phyloP scores from a whole-genome alignment of 1,139 yeast genomes.

The Suhomyces anneliseae region DNA sequence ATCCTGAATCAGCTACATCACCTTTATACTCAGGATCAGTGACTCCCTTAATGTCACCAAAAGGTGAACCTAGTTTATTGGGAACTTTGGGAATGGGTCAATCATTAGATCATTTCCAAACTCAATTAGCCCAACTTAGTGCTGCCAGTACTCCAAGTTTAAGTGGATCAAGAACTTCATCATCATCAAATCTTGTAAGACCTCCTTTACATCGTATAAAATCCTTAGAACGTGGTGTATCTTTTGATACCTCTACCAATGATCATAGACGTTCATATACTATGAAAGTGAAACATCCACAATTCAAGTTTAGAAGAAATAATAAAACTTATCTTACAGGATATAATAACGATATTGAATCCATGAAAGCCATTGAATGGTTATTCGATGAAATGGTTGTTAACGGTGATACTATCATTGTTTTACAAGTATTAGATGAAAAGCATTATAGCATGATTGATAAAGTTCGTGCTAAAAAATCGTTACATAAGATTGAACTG shows the following conservation, averaged over 20 bases:
- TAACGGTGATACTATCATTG: slow-evolving; percentile 65
- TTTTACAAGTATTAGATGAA: slow-evolving; percentile 58
- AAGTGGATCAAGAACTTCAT: slow-evolving; percentile 3
- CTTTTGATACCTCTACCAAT: slow-evolving; percentile 51
- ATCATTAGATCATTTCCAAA: slow-evolving; percentile 12
- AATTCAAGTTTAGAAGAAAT: slow-evolving; percentile 53
- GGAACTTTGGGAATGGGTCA: slow-evolving; percentile 5
- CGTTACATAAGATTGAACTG: slow-evolving; percentile 41
- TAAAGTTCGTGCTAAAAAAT: slow-evolving; percentile 31
- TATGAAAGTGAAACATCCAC: slow-evolving; percentile 55
- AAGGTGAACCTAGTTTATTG: slow-evolving; percentile 15
- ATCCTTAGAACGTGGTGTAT: slow-evolving; percentile 38
- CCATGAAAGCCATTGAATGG: slow-evolving; percentile 65
- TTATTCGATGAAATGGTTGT: slow-evolving; percentile 60
- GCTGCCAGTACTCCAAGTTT: slow-evolving; percentile 2
- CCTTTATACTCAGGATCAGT: slow-evolving; percentile 21
- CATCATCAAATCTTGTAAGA: slow-evolving; percentile 2
- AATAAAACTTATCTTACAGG: slow-evolving; percentile 67
- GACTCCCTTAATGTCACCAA: slow-evolving; percentile 19
- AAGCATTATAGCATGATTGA: slow-evolving; percentile 31
- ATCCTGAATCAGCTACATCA: slow-evolving; percentile 31
- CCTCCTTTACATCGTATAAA: slow-evolving; percentile 3
- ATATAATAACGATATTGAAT: slow-evolving; percentile 56
- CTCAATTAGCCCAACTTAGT: slow-evolving; percentile 8
- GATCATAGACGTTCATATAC: slow-evolving; percentile 49